A percentile compares a stretch with the other conserved stretches of the same genome.
phyloP scores from a whole-genome alignment of 1,284 basidiomycete genomes.

The Tremellales sp. region DNA sequence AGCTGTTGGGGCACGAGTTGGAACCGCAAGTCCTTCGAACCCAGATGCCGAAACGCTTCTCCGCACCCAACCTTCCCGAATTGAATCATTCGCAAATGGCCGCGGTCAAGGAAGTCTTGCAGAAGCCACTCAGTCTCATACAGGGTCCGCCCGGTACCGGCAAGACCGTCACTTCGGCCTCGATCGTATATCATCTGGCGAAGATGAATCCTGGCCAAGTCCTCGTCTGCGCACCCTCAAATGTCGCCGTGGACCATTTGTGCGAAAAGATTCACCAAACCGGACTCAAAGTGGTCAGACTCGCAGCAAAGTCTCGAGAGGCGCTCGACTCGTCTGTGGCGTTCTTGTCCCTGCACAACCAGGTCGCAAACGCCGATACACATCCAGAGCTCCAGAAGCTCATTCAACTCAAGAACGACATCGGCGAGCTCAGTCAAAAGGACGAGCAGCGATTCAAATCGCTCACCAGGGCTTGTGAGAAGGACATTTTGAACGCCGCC shows the following conservation, averaged over 20 bases:
- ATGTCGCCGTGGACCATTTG: slow-evolving; percentile 98
- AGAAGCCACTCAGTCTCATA: slow-evolving; percentile 97
- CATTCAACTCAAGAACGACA: slow-evolving; percentile 94
- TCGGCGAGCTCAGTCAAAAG: slow-evolving; percentile 91
- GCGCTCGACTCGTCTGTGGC: slow-evolving; percentile 89
- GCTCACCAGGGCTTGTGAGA: slow-evolving; percentile 89
- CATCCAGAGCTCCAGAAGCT: slow-evolving; percentile 95
- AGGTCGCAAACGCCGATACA: slow-evolving; percentile 92
- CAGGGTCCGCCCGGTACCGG: slow-evolving; percentile 98
- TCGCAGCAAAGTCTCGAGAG: slow-evolving; percentile 96
- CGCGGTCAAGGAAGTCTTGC: slow-evolving; percentile 95
- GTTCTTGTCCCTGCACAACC: slow-evolving; percentile 93
- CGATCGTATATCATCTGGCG: slow-evolving; percentile 96
- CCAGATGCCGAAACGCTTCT: slow-evolving; percentile 79
- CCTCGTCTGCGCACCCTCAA: slow-evolving; percentile 96
- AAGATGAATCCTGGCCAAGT: slow-evolving; percentile 99
- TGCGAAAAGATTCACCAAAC: slow-evolving; percentile 98
- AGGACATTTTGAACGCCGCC: slow-evolving; percentile 89
- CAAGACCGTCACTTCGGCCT: slow-evolving; percentile 99
- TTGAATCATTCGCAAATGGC: slow-evolving; percentile 99
- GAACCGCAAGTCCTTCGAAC: slow-evolving; percentile 76
- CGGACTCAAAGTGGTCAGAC: slow-evolving; percentile 92
- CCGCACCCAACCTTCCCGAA: slow-evolving; percentile 94
- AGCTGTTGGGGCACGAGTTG: slow-evolving; percentile 92
- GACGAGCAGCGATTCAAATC: slow-evolving; percentile 98